Conservation (phyloP, 1,284 basidiomycete species). For the Athelia psychrophila region DNA sequence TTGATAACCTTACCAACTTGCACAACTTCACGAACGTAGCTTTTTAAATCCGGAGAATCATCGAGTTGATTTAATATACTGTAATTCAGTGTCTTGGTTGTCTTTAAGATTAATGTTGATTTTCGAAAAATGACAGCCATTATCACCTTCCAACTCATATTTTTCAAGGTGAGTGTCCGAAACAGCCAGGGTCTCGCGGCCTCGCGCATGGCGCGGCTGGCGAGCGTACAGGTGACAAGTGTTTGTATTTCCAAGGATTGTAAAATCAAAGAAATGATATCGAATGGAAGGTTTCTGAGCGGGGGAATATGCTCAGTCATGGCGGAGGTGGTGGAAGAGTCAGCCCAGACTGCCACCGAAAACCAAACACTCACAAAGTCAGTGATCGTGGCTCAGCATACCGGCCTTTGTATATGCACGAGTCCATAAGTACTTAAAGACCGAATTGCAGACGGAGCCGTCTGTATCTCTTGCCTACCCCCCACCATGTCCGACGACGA, state of each 20-base stretch:
- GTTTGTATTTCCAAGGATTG: neutral
- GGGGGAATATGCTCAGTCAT: neutral
- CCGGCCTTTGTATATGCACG: neutral
- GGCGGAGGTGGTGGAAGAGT: neutral
- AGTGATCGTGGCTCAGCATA: neutral
- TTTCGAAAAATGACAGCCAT: too few relatives aligned
- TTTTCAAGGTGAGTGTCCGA: neutral
- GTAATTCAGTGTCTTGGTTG: neutral
- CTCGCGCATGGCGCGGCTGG: neutral
- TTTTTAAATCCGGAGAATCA: neutral
- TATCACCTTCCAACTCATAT: neutral
- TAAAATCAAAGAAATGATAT: neutral
- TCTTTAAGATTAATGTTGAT: too few relatives aligned
- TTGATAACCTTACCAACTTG: neutral
- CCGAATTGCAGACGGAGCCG: neutral
- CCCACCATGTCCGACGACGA: constrained; percentile 50
- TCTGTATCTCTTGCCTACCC: constrained; percentile 7
- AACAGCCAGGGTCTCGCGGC: neutral
- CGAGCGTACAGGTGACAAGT: neutral
- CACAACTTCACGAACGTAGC: neutral
- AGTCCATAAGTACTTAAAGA: neutral
- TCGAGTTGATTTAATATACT: neutral
- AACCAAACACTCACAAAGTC: neutral
- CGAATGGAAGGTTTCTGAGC: neutral
- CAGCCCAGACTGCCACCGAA: neutral